These are phyloP conservation scores for Podospora didyma DNA, from an alignment of 495 filamentous ascomycete species.

Conservation along the genomic window DNA sequence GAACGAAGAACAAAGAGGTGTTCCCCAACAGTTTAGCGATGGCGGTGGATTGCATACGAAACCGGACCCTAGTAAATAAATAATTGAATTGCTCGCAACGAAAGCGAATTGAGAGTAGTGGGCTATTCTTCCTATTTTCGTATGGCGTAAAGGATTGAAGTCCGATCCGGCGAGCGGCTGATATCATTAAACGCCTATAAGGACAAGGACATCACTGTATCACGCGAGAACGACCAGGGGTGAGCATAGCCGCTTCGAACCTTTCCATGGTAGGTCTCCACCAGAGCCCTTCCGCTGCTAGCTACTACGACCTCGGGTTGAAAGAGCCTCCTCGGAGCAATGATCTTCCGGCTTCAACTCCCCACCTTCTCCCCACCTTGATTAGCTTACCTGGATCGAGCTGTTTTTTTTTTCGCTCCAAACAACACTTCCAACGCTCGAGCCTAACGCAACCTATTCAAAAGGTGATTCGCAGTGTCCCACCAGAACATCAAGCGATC, in stretches of 20 bases:
- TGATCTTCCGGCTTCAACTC: constrained; percentile 12
- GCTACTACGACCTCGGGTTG: too few species aligned
- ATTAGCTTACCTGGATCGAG: neutral
- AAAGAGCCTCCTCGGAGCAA: constrained; percentile 15
- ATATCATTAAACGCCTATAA: too few species aligned
- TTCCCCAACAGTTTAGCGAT: neutral
- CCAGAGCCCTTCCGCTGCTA: too few species aligned
- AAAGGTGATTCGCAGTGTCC: constrained; percentile 7
- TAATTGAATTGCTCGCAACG: too few species aligned
- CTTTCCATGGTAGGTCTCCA: too few species aligned
- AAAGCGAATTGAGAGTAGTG: too few species aligned
- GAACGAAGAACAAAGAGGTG: neutral
- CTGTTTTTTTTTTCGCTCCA: constrained; percentile 1
- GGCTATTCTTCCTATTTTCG: too few species aligned
- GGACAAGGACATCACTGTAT: too few species aligned
- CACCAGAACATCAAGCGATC: constrained; percentile 24
- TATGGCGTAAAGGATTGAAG: too few species aligned
- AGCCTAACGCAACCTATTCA: constrained; percentile 5
- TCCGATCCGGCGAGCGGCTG: too few species aligned
- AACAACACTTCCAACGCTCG: constrained; percentile 4
- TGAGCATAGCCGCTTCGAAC: neutral
- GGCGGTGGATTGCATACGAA: neutral
- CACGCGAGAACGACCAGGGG: neutral
- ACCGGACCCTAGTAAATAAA: neutral
- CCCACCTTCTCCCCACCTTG: constrained; percentile 3